Evolutionary conservation across 257 asterid species (phyloP).

Genomic region (Cynanchum wilfordii): DNA sequence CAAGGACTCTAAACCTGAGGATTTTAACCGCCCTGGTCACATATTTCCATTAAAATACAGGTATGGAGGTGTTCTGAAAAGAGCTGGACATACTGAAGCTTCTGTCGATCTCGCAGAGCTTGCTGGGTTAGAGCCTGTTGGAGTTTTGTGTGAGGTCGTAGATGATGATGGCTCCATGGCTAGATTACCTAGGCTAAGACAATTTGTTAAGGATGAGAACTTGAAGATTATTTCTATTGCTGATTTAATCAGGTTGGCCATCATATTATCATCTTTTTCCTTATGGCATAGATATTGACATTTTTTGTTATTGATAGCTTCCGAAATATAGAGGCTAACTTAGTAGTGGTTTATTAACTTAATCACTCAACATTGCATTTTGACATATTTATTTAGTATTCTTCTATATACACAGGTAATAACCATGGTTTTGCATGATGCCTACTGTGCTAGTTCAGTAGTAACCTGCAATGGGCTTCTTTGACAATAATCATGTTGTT

Average conservation of each 20-base stretch:
- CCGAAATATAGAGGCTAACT: background rate
- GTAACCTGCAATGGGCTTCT: background rate
- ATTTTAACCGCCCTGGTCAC: conserved; percentile 97
- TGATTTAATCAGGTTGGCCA: conserved; percentile 76
- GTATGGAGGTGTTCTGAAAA: conserved; percentile 89
- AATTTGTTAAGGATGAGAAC: conserved; percentile 61
- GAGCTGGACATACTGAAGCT: conserved; percentile 99
- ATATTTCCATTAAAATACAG: conserved; percentile 91
- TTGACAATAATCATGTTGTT: background rate
- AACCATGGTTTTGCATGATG: background rate
- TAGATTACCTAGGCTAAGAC: conserved; percentile 70
- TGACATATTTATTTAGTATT: background rate
- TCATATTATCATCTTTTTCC: background rate
- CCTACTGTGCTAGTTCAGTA: background rate
- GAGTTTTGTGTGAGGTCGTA: conserved; percentile 87
- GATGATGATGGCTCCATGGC: conserved; percentile 99
- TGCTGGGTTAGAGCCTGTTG: conserved; percentile 84
- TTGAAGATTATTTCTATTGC: conserved; percentile 82
- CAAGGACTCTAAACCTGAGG: conserved; percentile 76
- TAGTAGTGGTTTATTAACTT: background rate
- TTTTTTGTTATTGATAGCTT: background rate
- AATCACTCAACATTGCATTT: background rate
- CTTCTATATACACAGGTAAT: background rate
- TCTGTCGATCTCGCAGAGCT: conserved; percentile 82
- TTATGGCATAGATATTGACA: background rate